phyloP scores from a whole-genome alignment of 2,329 filamentous ascomycete species.

The Davidsoniella neocaledoniae region DNA sequence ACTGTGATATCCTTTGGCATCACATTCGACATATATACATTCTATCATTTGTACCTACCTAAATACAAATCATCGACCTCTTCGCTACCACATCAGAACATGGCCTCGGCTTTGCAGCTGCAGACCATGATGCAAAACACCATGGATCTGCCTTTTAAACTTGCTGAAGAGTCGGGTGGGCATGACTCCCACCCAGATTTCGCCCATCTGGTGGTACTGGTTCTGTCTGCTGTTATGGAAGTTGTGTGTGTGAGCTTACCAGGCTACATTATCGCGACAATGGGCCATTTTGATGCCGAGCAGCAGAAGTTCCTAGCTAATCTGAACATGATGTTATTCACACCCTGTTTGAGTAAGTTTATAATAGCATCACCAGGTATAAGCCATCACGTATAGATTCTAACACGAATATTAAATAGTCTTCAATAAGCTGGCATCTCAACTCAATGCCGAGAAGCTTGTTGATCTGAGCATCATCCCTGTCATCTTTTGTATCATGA shows the following conservation, averaged over 20 bases:
- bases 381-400: constrained; percentile 13
- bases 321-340: constrained; percentile 90
- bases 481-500: constrained; percentile 83
- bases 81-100: not conserved
- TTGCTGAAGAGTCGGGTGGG: not conserved
- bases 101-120: not conserved
- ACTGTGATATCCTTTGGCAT: too few relatives aligned
- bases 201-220: constrained; percentile 56
- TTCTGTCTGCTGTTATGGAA: constrained; percentile 88
- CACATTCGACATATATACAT: too few relatives aligned
- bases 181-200: constrained; percentile 47
- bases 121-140: not conserved
- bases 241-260: constrained; percentile 90
- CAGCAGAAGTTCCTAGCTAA: constrained; percentile 95
- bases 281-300: constrained; percentile 88
- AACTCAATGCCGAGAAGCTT: constrained; percentile 82
- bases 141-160: not conserved
- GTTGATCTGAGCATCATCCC: constrained; percentile 84
- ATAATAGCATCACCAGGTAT: not conserved
- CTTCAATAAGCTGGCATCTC: constrained; percentile 90
- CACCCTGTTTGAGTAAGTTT: constrained; percentile 74
- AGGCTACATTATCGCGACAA: constrained; percentile 76
- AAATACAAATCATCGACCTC: not conserved
- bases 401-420: constrained; percentile 27
- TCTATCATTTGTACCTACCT: not conserved